Conservation (phyloP, 2,329 filamentous ascomycete genomes). For the Alternaria rosae region DNA sequence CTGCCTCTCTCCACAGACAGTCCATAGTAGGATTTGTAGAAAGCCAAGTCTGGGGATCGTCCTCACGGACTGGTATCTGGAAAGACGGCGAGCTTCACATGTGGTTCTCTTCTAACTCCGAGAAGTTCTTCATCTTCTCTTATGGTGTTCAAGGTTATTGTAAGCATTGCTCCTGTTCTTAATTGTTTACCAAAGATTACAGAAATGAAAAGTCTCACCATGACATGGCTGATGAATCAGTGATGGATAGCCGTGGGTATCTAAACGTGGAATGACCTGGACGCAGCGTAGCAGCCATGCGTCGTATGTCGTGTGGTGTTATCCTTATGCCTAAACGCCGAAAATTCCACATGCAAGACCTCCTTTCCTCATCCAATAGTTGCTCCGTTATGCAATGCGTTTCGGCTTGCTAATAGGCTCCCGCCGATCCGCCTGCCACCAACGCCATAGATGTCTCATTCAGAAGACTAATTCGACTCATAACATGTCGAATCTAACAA, state of each 20-base stretch:
- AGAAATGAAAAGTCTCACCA: constrained; percentile 5
- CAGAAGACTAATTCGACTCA: background rate
- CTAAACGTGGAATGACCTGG: constrained; percentile 28
- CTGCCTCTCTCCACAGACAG: too few relatives aligned
- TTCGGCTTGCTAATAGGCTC: background rate
- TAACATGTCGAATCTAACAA: background rate
- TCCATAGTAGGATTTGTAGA: too few relatives aligned
- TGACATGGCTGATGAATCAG: constrained; percentile 6
- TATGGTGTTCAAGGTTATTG: too few relatives aligned
- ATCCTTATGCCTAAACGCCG: constrained; percentile 22
- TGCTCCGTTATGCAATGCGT: background rate
- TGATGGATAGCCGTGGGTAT: constrained; percentile 32
- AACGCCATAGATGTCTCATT: constrained; percentile 4
- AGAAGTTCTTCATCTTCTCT: too few relatives aligned
- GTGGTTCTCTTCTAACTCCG: too few relatives aligned
- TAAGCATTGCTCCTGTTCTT: background rate
- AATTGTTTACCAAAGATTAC: background rate
- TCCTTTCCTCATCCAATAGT: background rate
- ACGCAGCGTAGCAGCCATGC: constrained; percentile 20
- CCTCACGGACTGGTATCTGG: too few relatives aligned
- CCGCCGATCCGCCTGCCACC: background rate
- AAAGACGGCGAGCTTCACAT: too few relatives aligned
- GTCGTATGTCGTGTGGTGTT: background rate
- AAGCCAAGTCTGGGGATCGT: too few relatives aligned
- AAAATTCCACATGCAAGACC: background rate